These are phyloP conservation scores for Anisogramma anomala DNA, from an alignment of 2,329 filamentous ascomycete species.

Conservation along the genomic window DNA sequence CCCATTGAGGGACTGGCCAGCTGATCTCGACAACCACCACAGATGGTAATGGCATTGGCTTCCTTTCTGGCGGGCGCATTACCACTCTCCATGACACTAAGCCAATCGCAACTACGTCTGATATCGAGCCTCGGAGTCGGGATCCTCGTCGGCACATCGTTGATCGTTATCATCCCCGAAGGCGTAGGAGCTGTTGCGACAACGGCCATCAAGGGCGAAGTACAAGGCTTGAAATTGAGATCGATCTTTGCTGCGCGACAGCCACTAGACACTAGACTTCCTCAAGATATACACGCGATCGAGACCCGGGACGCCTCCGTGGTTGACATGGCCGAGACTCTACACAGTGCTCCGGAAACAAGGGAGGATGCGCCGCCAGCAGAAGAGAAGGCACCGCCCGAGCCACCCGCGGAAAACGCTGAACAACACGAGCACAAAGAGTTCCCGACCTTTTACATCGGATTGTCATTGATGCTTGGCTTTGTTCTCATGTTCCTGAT, in stretches of 20 bases:
- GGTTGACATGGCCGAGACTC: slow-evolving; percentile 1
- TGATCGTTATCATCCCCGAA: slow-evolving; percentile 96
- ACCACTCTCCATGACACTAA: slow-evolving; percentile 78
- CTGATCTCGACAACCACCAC: slow-evolving; percentile 15
- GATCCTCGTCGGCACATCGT: slow-evolving; percentile 83
- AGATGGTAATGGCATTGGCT: slow-evolving; percentile 28
- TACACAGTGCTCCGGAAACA: slow-evolving; percentile 5
- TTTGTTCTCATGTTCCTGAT: slow-evolving; percentile 97
- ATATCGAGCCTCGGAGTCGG: slow-evolving; percentile 90
- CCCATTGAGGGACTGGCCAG: too few species aligned
- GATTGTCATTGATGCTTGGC: slow-evolving; percentile 72
- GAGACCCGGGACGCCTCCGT: neutral
- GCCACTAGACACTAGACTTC: slow-evolving; percentile 1
- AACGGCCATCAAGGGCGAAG: slow-evolving; percentile 29
- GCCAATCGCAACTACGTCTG: slow-evolving; percentile 73
- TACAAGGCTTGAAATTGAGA: slow-evolving; percentile 22
- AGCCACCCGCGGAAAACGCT: slow-evolving; percentile 14
- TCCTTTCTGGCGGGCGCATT: slow-evolving; percentile 89
- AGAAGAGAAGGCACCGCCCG: slow-evolving; percentile 9
- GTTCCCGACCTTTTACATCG: slow-evolving; percentile 65
- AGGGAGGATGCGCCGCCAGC: slow-evolving; percentile 23
- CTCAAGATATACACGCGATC: slow-evolving; percentile 1
- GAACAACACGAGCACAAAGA: slow-evolving; percentile 28
- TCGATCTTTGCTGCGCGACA: slow-evolving; percentile 6
- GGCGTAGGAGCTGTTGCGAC: slow-evolving; percentile 83